Percentiles rank a stretch among this genome's conserved stretches.
phyloP scores from a whole-genome alignment of 768 basidiomycete genomes.

The Pluteus cervinus region DNA sequence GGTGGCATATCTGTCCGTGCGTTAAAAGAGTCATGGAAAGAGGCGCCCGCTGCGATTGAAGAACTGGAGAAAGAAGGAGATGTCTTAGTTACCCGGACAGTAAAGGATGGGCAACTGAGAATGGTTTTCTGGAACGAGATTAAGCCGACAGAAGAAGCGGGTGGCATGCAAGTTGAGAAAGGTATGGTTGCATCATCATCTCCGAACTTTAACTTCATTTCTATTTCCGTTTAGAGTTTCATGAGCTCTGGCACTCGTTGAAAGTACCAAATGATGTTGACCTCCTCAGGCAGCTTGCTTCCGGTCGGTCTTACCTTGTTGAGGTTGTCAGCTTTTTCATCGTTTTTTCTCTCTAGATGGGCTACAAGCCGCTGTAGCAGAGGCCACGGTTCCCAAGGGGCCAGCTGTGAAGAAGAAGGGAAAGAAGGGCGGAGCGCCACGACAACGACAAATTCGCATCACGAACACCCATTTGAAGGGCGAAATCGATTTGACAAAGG shows the following conservation, averaged over 20 bases:
- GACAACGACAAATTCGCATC: conserved; percentile 74
- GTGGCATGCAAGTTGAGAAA: conserved; percentile 72
- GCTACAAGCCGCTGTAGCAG: conserved; percentile 70
- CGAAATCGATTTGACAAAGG: conserved; percentile 78
- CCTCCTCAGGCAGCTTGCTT: conserved; percentile 67
- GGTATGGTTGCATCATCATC: conserved; percentile 50
- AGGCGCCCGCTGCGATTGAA: conserved; percentile 76
- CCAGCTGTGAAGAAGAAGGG: conserved; percentile 68
- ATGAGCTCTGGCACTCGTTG: conserved; percentile 80
- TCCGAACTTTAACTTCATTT: no score
- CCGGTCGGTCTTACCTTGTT: conserved; percentile 37
- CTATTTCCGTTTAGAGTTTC: conserved; percentile 56
- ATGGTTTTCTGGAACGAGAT: conserved; percentile 93
- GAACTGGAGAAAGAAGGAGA: conserved; percentile 88
- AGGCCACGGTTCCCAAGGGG: conserved; percentile 48
- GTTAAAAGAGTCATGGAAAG: conserved; percentile 89
- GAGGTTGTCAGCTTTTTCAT: conserved; percentile 5
- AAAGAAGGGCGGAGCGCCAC: conserved; percentile 67
- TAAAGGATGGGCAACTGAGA: conserved; percentile 75
- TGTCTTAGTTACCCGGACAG: conserved; percentile 79
- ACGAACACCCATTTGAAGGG: conserved; percentile 87
- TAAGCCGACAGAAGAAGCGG: conserved; percentile 66
- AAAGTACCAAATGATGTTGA: conserved; percentile 86
- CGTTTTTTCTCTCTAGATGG: conserved; percentile 47
- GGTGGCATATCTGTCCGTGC: conserved; percentile 80